phyloP scores from a whole-genome alignment of 148 eudicot species.

The Vaccinium myrtillus region DNA sequence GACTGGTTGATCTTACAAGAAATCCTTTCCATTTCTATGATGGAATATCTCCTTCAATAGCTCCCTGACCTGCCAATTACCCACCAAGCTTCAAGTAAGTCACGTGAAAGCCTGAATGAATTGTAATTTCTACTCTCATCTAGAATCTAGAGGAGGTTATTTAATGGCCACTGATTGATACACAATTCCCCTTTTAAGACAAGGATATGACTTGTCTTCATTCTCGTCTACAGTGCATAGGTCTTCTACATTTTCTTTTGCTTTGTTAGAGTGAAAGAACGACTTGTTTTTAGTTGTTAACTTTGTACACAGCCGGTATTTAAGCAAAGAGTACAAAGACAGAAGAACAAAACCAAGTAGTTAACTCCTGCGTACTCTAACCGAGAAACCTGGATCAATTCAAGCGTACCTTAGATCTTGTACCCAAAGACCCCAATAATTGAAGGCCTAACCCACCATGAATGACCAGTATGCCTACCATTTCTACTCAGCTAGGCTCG shows the following conservation, averaged over 20 bases:
- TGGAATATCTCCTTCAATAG: constrained; percentile 61
- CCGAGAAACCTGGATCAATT: background rate
- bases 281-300: background rate
- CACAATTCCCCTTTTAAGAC: background rate
- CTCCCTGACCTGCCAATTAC: constrained; percentile 90
- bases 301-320: background rate
- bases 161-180: constrained; percentile 5
- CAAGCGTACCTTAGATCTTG: background rate
- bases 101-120: constrained; percentile 18
- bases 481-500: background rate
- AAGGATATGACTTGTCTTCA: background rate
- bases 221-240: background rate
- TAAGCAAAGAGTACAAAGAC: background rate
- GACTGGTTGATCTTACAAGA: constrained; percentile 49
- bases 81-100: constrained; percentile 65
- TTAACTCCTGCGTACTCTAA: background rate
- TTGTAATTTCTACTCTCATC: constrained; percentile 9
- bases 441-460: background rate
- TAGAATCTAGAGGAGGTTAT: constrained; percentile 16
- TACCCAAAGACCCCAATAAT: background rate
- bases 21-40: constrained; percentile 50
- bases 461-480: background rate
- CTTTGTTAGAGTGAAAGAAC: background rate
- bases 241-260: background rate
- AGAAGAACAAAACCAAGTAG: background rate